Base-by-base conservation (phyloP, 306 rosid species). In the Quercus dentata region DNA sequence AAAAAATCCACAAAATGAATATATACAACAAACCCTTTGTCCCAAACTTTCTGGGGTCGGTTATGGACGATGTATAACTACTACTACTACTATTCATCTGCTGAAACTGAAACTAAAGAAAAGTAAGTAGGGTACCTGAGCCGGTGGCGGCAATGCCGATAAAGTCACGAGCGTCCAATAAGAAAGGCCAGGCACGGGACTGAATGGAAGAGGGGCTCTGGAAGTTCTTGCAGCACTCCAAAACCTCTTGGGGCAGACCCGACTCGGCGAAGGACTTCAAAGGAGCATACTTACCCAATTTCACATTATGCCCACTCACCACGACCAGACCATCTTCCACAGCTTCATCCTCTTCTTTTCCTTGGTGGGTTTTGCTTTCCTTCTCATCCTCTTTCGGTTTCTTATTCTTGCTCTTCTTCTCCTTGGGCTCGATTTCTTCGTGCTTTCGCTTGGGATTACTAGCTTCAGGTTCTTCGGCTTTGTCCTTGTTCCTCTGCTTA, bases 141-240 rank as follows among this genome's bases (percentile, higher is more conserved):
- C 98, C 99, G 61, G 99, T 93, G n/a, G 93, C 93, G 0, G 99
- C 99, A 79, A 95, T 93, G 74, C 97, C 99, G 6, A 95, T 95
- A 52, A 95, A 87, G 89, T 95, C 98, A 19, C 96, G 99, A 67
- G 91, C 94, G 57, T 91, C 87, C 84, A 95, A 81, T 67, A 95
- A 87, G 83, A 92, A 95, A 21, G 98, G 99, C 99, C 98, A 95
- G 4, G 97, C 96, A 25, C 88, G 89, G 8, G 99, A 90, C 78
- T 95, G 99, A 84, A 93, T 95, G 70, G 91, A 91, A 5, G 98
- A 93, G 12, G 99, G 99, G 31, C 23, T 90, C 75, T 89, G 86
- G 74, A 95, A 95, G 59, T 87, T 90, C 85, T 83, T 84, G 74
- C 99, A 95, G 81, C 99, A 95, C 78, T 86, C 88, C 61, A 95